Base-by-base conservation (phyloP, 179 eudicot species). In the Silene noctiflora region DNA sequence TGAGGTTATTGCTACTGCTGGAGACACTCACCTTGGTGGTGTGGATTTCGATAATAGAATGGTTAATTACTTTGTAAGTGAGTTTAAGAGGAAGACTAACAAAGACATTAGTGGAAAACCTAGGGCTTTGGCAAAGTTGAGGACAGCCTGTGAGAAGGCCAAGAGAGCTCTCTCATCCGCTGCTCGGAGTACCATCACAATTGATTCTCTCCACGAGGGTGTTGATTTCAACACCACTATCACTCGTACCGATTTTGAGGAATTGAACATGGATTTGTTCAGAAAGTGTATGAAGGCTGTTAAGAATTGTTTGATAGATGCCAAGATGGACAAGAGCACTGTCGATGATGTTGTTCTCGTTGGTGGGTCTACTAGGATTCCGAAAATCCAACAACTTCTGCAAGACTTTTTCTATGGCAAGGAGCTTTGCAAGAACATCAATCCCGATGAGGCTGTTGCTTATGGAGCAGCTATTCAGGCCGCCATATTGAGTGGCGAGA, bases 321-420 rank as follows among this genome's bases (percentile, higher is more conserved):
- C 87, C 25, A 86, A 84, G 74, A 86, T 84, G 83, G 89, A 86
- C 81, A 86, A 84, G 82, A 86, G 84, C 81, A 61, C 56, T 0
- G 75, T 86, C 51, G 87, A 86, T 12, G 89, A 86, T 24, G 87
- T 84, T 44, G 89, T 86, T 11, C 86, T 86, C 69, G 87, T 86
- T 69, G 89, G 89, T 75, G 89, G 89, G 10, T 86, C 89, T 3
- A 84, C 89, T 13, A 80, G 89, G 53, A 86, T 86, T 60, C 87
- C 89, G 56, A 86, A 86, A 77, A 86, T 86, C 2, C 89, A 86
- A 69, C 81, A 82, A 13, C 46, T 86, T 21, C 66, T 86, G 76
- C 84, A 84, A 14, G 87, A 86, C 76, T 86, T 86, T 69, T 86
- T 84, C 81, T 84, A 86, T 11, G 89, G 89, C 33, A 86, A 84